These are phyloP conservation scores for Annulohypoxylon truncatum DNA, from an alignment of 2,329 filamentous ascomycete species.

Conservation along the genomic window DNA sequence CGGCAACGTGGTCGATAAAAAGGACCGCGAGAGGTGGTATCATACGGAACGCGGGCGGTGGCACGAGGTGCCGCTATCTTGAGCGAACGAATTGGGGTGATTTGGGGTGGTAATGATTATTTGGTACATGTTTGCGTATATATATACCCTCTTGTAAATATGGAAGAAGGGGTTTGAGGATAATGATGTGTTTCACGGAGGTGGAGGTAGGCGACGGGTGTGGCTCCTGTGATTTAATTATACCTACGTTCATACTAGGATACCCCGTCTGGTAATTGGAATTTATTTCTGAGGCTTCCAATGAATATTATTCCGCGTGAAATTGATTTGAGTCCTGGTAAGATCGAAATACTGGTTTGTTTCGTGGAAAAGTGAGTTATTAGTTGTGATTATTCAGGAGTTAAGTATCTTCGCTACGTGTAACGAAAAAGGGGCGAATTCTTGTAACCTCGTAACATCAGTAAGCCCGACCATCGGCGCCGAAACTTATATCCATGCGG, in stretches of 20 bases:
- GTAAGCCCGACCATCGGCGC: constrained; percentile 29
- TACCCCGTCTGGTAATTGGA: constrained; percentile 24
- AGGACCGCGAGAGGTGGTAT: constrained; percentile 63
- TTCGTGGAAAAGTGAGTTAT: background rate
- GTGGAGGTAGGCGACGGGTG: background rate
- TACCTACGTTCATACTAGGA: constrained; percentile 27
- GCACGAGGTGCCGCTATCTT: constrained; percentile 45
- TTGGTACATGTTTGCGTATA: constrained; percentile 4
- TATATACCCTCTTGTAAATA: constrained; percentile 25
- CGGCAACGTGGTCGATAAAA: constrained; percentile 52
- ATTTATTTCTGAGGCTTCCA: background rate
- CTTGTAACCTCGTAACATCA: background rate
- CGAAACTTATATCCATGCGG: constrained; percentile 21
- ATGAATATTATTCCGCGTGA: background rate
- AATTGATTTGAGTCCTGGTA: background rate
- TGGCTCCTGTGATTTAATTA: constrained; percentile 24
- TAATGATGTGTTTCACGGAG: background rate
- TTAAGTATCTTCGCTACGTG: background rate
- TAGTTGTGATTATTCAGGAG: background rate
- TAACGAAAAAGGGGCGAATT: constrained; percentile 3
- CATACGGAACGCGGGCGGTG: constrained; percentile 63
- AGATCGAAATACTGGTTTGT: background rate
- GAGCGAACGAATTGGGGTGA: background rate
- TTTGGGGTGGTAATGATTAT: background rate
- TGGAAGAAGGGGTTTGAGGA: constrained; percentile 1